Evolutionary conservation across 2,329 filamentous ascomycete genomes (phyloP), one percentile per base, ranked within the genome.

Genomic region (Cladosporium sp.): DNA sequence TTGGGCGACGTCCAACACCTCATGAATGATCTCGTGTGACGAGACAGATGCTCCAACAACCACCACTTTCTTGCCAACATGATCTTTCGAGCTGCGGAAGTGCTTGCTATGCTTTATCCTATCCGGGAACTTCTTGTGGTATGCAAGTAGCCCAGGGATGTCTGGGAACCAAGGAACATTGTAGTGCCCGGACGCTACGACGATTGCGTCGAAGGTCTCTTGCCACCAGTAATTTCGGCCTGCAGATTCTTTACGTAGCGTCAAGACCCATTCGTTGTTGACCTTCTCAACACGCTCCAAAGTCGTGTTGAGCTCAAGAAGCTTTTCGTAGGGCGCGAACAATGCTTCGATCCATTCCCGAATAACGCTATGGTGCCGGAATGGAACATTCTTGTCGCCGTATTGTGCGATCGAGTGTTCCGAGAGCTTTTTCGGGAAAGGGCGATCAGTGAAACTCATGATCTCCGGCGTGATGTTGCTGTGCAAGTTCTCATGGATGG

Each of bases 141-240:
- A 57, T 32, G 18, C 52, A 15, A 30, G 26, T 2, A 57, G 30
- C 14, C 52, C 52, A 5, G 24, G 10, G 30, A 57, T 57, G 6
- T 57, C 32, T 30, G 52, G 52, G 18, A 57, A 30, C 24, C 28
- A 57, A 18, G 52, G 52, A 12, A 57, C 30, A 24, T 30, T 57
- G 28, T 57, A 57, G 30, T 57, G 52, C 14, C 52, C 52, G 6
- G 24, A 7, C 2, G 52, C 52, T 4, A 57, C 52, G 8, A 57
- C 52, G 15, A 57, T 21, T 21, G 52, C 52, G 21, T 57, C 52
- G 18, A 57, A 57, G 8, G 24, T 30, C 52, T 57, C 52, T 57
- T 32, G 24, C 52, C 52, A 57, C 52, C 52, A 57, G 52, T 57
- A 57, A 34, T 57, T 32, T 6, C 14, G 36, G 18, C 28, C 28